Evolutionary conservation across 345 rosid species (phyloP).

Genomic region (Mallotus nudiflorus): DNA sequence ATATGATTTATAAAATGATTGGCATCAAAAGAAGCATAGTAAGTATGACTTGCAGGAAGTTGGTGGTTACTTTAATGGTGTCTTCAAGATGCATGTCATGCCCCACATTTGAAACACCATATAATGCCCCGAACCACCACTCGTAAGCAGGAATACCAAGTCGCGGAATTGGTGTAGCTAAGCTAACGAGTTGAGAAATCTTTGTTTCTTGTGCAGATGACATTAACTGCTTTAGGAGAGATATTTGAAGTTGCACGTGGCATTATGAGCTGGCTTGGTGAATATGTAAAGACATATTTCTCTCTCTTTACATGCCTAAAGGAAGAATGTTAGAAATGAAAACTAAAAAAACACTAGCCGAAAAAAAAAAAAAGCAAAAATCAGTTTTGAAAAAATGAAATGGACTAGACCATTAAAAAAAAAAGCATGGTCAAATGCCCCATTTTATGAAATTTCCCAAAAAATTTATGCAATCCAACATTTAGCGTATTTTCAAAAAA

Average conservation of each 20-base stretch:
- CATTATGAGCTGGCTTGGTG: constrained; percentile 96
- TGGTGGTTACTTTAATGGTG: constrained; percentile 61
- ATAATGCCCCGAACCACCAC: constrained; percentile 97
- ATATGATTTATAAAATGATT: no score
- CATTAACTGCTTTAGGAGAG: constrained; percentile 83
- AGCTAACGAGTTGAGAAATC: constrained; percentile 69
- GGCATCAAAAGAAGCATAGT: constrained; percentile 72
- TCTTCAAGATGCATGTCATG: constrained; percentile 67
- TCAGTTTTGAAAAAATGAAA: no score
- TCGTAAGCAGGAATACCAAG: constrained; percentile 77
- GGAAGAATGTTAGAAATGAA: no score
- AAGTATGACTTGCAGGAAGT: constrained; percentile 87
- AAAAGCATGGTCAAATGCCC: no score
- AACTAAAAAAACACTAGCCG: no score
- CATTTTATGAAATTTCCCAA: no score
- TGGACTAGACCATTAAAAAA: no score
- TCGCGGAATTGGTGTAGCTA: constrained; percentile 64
- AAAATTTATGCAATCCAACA: no score
- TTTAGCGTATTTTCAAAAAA: no score
- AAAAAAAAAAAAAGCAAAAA: no score
- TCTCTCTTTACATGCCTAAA: no score
- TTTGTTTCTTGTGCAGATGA: constrained; percentile 61
- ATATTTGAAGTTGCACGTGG: constrained; percentile 96
- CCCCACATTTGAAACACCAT: constrained; percentile 68
- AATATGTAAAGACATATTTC: constrained; percentile 79